phyloP scores from a whole-genome alignment of 371 early-diverging fungal genomes.

The Caulochytrium protostelioides region DNA sequence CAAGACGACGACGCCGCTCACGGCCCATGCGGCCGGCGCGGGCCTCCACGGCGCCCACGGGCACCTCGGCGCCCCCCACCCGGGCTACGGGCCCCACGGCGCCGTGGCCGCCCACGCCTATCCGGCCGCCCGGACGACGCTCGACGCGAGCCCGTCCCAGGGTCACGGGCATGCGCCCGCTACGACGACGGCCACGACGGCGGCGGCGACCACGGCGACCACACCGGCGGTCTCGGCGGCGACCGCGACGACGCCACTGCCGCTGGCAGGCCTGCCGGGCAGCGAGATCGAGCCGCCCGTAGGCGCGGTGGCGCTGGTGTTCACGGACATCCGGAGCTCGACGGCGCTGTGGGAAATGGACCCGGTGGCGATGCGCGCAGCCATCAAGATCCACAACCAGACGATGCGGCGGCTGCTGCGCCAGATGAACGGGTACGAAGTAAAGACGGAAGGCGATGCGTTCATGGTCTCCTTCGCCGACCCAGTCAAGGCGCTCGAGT shows the following conservation, averaged over 20 bases:
- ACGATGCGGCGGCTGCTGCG: slow-evolving; percentile 65
- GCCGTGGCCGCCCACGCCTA: too few relatives aligned
- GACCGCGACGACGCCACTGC: too few relatives aligned
- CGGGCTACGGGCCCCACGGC: too few relatives aligned
- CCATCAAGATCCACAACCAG: slow-evolving; percentile 69
- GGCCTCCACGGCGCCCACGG: neutral
- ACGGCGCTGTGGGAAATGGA: slow-evolving; percentile 82
- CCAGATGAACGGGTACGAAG: slow-evolving; percentile 80
- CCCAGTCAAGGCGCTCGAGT: slow-evolving; percentile 60
- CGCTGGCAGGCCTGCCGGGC: slow-evolving; percentile 38
- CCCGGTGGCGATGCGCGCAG: slow-evolving; percentile 64
- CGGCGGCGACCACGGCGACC: too few relatives aligned
- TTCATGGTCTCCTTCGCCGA: slow-evolving; percentile 86
- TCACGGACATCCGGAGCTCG: slow-evolving; percentile 88
- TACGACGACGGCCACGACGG: slow-evolving; percentile 2
- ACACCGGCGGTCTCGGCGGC: slow-evolving; percentile 3
- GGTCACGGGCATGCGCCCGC: too few relatives aligned
- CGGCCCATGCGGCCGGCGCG: neutral
- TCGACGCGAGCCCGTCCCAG: slow-evolving; percentile 1
- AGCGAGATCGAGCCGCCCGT: slow-evolving; percentile 75
- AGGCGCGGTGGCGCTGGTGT: slow-evolving; percentile 68
- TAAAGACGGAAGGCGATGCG: slow-evolving; percentile 93
- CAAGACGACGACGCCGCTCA: neutral
- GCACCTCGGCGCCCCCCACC: too few relatives aligned
- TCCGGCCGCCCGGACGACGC: too few relatives aligned